Evolutionary conservation across 2,329 filamentous ascomycete genomes (phyloP), one percentile per base, ranked within the genome.

Genomic region (Ophiostoma fasciatum): DNA sequence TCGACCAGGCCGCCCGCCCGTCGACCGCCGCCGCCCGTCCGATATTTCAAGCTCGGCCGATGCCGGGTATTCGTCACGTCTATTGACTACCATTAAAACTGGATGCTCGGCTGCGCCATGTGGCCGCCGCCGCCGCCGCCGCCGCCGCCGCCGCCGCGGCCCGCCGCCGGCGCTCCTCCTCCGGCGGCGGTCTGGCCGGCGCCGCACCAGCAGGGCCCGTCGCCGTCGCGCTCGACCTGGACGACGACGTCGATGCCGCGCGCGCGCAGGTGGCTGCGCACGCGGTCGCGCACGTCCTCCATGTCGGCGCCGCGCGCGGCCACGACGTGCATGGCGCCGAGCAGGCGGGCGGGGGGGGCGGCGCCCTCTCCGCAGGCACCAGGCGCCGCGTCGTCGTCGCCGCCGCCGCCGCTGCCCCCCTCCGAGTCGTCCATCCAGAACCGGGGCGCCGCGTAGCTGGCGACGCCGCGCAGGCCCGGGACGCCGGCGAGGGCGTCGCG

Each of bases 291-390:
- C 6, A 94, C 83, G 43, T 94, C 87, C 48, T 93, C 83, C 37
- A 87, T 53, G 47, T 87, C 76, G 3, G 78, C 74, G 3, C 68
- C 72, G 18, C 73, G 70, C 1, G 76, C 73, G 1, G 83, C 83
- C 41, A 84, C 74, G 27, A 94, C 71, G 51, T 94, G 88, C 42
- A 94, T 87, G 1, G 90, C 78, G 3, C 88, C 88, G 11, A 87
- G 60, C 3, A 94, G 66, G 43, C 64, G 71, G 39, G 23, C 13
- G 3, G 6, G 4, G 11, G 23, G 4, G 9, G 22, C 56, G 14
- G 55, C 58, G 10, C 68, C 59, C 41, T 92, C 85, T 46, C 90
- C 82, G n/a, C 88, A 62, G 94, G 93, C 49, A 84, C 80, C 5
- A n/a, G n/a, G n/a, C 23, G 23, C 7, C 22, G 22, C 56, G 14